Conservation (phyloP, 305 asterid genomes). For the Ruellia speciosa region DNA sequence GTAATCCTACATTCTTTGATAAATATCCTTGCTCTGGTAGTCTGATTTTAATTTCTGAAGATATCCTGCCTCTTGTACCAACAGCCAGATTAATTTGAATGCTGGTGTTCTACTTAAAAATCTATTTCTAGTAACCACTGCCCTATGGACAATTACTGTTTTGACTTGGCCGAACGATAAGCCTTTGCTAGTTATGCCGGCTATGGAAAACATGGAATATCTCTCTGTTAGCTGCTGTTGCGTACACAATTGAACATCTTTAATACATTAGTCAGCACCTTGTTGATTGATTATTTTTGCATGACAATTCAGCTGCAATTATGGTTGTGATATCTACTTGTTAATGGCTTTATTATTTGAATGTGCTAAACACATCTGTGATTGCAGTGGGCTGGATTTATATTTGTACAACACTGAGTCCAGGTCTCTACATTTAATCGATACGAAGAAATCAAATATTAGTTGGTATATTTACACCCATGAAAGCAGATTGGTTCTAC, state of each 20-base stretch:
- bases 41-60: slow-evolving; percentile 8
- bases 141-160: not conserved
- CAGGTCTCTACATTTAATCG: slow-evolving; percentile 59
- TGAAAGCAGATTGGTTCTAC: slow-evolving; percentile 94
- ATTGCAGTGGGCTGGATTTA: slow-evolving; percentile 79
- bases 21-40: not conserved
- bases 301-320: slow-evolving; percentile 14
- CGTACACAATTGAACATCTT: not conserved
- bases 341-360: slow-evolving; percentile 13
- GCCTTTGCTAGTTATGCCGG: not conserved
- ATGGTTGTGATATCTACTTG: slow-evolving; percentile 13
- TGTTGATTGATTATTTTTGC: not conserved
- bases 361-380: slow-evolving; percentile 24
- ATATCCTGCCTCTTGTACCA: slow-evolving; percentile 1
- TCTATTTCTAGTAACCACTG: not conserved
- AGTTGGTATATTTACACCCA: slow-evolving; percentile 92
- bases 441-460: slow-evolving; percentile 59
- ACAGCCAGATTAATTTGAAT: not conserved
- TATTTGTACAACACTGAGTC: slow-evolving; percentile 44
- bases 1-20: not conserved
- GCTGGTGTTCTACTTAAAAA: not conserved
- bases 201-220: not conserved
- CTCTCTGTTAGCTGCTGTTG: not conserved
- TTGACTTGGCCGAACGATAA: not conserved
- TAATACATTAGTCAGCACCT: not conserved